Percentiles rank a stretch among this genome's conserved stretches.
These are phyloP conservation scores for Pseudocercospora vitis DNA, from an alignment of 2,329 filamentous ascomycete genomes.

Conservation along the genomic window DNA sequence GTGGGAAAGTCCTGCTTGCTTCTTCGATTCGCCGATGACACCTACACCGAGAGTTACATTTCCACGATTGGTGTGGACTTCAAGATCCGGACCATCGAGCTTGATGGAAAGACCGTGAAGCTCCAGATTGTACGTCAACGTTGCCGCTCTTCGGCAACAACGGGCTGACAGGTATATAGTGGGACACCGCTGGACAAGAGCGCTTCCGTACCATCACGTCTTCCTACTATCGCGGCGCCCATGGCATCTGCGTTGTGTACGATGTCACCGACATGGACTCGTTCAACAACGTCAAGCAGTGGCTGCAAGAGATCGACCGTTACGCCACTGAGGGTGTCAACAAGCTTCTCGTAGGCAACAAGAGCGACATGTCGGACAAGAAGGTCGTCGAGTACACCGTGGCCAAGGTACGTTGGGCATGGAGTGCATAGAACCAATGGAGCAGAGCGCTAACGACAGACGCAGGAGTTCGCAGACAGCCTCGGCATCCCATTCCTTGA, in stretches of 20 bases:
- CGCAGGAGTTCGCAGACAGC: constrained; percentile 95
- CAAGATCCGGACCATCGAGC: constrained; percentile 99
- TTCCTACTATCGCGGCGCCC: constrained; percentile 97
- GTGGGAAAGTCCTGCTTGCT: constrained; percentile 99
- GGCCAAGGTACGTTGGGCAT: constrained; percentile 74
- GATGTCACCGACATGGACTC: constrained; percentile 99
- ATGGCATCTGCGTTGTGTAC: constrained; percentile 99
- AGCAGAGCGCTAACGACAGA: constrained; percentile 22
- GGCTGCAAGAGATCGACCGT: constrained; percentile 98
- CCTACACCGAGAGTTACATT: constrained; percentile 99
- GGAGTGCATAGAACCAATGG: not conserved
- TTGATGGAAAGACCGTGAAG: constrained; percentile 99
- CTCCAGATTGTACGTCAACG: constrained; percentile 82
- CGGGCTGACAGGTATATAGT: constrained; percentile 56
- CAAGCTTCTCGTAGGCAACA: constrained; percentile 98
- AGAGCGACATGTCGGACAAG: constrained; percentile 99
- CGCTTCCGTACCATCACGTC: constrained; percentile 99
- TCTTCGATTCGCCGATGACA: constrained; percentile 96
- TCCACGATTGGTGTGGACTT: constrained; percentile 99
- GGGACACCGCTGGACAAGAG: constrained; percentile 98
- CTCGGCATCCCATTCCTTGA: constrained; percentile 98
- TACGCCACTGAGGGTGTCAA: constrained; percentile 96
- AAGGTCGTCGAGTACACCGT: constrained; percentile 99
- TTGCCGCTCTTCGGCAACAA: not conserved
- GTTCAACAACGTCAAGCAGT: constrained; percentile 70